phyloP scores from a whole-genome alignment of 176 grass and related monocot genomes.

The Musa troglodytarum region DNA sequence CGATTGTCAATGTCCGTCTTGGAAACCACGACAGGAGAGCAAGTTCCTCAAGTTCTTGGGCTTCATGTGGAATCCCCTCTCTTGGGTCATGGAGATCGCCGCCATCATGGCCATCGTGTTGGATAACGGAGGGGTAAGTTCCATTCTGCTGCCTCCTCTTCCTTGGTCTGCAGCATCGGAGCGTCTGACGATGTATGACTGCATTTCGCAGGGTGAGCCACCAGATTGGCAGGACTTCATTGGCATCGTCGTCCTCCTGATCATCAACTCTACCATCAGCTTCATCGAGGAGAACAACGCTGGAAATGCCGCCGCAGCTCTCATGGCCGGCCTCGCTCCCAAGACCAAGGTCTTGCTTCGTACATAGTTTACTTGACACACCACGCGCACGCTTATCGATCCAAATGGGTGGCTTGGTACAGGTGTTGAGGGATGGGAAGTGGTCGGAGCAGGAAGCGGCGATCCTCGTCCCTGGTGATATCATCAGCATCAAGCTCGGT shows the following conservation, averaged over 20 bases:
- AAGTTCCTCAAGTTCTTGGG: slow-evolving; percentile 93
- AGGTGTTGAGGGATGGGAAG: slow-evolving; percentile 53
- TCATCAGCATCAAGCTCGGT: slow-evolving; percentile 83
- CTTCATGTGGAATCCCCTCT: slow-evolving; percentile 98
- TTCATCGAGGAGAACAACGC: slow-evolving; percentile 99
- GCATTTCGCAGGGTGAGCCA: slow-evolving; percentile 36
- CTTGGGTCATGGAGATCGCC: slow-evolving; percentile 88
- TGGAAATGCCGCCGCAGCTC: slow-evolving; percentile 67
- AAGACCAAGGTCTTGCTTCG: slow-evolving; percentile 53
- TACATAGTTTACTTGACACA: not conserved
- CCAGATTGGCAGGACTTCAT: slow-evolving; percentile 95
- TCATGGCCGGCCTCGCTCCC: slow-evolving; percentile 84
- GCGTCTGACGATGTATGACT: not conserved
- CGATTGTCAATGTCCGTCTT: no score
- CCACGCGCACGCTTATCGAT: not conserved
- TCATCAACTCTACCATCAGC: slow-evolving; percentile 96
- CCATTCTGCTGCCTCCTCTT: not conserved
- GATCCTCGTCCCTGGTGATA: slow-evolving; percentile 71
- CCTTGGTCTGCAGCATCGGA: not conserved
- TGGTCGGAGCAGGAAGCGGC: slow-evolving; percentile 73
- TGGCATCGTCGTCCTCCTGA: slow-evolving; percentile 69
- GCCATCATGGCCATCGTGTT: slow-evolving; percentile 88
- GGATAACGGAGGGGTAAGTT: slow-evolving; percentile 55
- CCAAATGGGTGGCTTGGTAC: not conserved
- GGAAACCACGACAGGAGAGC: slow-evolving; percentile 33